Conservation (phyloP, 1,284 basidiomycete genomes). For the Apiotrichum gracile region DNA sequence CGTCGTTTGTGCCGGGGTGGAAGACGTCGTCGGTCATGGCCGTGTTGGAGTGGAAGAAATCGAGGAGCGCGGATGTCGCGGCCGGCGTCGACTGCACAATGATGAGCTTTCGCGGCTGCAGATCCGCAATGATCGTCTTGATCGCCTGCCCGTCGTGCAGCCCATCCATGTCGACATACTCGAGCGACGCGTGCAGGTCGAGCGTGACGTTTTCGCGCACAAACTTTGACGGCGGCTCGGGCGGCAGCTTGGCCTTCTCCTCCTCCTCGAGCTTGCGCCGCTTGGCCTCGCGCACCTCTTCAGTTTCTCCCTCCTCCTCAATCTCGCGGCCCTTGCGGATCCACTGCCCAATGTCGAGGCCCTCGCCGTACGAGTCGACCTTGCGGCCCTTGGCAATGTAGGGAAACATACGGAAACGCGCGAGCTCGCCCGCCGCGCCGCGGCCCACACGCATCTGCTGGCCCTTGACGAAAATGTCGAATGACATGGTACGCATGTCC, state of each 20-base stretch:
- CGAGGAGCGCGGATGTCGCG: constrained; percentile 66
- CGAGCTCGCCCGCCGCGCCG: constrained; percentile 39
- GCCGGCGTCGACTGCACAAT: constrained; percentile 69
- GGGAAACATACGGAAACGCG: constrained; percentile 91
- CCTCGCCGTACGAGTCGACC: constrained; percentile 94
- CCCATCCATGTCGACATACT: constrained; percentile 93
- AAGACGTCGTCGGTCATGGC: constrained; percentile 87
- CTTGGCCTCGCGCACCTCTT: constrained; percentile 69
- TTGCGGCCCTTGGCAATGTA: constrained; percentile 86
- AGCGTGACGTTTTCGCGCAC: constrained; percentile 68
- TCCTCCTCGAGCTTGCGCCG: constrained; percentile 67
- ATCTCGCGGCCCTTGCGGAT: constrained; percentile 77
- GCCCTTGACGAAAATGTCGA: constrained; percentile 94
- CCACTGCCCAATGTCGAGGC: constrained; percentile 90
- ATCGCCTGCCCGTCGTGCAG: constrained; percentile 92
- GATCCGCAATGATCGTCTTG: constrained; percentile 92
- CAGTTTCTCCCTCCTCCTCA: constrained; percentile 77
- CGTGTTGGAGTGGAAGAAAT: constrained; percentile 71
- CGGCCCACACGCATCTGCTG: constrained; percentile 68
- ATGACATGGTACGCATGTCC: constrained; percentile 57
- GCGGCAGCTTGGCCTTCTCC: constrained; percentile 64
- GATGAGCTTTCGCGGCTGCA: constrained; percentile 92
- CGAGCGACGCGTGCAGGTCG: constrained; percentile 72
- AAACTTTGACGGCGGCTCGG: constrained; percentile 88
- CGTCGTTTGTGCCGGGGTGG: constrained; percentile 66